Conservation (phyloP, 495 filamentous ascomycete genomes). For the Xylaria flabelliformis region DNA sequence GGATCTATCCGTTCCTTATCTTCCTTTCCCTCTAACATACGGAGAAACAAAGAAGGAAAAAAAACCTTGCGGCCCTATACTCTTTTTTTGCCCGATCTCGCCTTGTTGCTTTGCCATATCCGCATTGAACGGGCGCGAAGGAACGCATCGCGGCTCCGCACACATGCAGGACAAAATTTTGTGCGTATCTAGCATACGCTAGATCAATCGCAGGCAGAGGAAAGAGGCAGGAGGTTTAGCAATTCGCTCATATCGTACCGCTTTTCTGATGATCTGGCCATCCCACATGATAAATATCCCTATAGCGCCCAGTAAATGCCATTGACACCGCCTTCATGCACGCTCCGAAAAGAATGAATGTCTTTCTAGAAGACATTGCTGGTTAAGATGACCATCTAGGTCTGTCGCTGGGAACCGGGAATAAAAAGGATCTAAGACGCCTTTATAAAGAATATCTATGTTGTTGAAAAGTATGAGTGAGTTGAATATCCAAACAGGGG, state of each 20-base stretch:
- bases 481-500: slow-evolving; percentile 8
- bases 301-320: slow-evolving; percentile 15
- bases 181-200: background rate
- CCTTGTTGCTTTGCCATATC: background rate
- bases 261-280: background rate
- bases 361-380: background rate
- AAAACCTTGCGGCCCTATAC: slow-evolving; percentile 9
- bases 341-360: background rate
- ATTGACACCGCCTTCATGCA: background rate
- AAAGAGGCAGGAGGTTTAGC: background rate
- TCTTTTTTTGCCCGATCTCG: background rate
- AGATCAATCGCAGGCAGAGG: background rate
- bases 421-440: background rate
- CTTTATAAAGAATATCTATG: slow-evolving; percentile 14
- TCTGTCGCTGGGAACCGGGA: background rate
- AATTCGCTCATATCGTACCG: slow-evolving; percentile 14
- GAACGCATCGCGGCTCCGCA: slow-evolving; percentile 9
- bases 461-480: background rate
- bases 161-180: slow-evolving; percentile 5
- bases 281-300: background rate
- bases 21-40: background rate
- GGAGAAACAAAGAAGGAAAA: background rate
- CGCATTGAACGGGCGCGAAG: slow-evolving; percentile 1
- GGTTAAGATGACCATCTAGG: background rate
- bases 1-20: slow-evolving; percentile 12